Conservation (phyloP, 2,329 filamentous ascomycete species). For the Colletotrichum chlorophyti region DNA sequence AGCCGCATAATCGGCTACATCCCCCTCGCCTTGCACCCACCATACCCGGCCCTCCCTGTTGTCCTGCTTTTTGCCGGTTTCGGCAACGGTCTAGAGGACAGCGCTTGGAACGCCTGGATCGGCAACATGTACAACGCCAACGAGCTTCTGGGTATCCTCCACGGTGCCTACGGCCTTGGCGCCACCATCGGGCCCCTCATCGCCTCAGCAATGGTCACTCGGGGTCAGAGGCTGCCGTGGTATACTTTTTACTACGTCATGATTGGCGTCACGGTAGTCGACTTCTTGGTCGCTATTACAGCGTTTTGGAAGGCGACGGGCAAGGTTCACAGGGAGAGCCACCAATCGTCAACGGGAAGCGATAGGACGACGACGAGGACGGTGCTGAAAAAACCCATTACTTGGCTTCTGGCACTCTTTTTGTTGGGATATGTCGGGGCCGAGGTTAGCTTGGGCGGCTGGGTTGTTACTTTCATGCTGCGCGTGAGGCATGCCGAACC, state of each 20-base stretch:
- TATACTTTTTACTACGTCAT: constrained; percentile 80
- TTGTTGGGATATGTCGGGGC: constrained; percentile 80
- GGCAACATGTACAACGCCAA: constrained; percentile 78
- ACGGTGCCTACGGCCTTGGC: constrained; percentile 75
- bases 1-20: constrained; percentile 71
- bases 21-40: constrained; percentile 70
- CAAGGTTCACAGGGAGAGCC: constrained; percentile 56
- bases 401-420: constrained; percentile 78
- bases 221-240: constrained; percentile 64
- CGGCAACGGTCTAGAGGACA: constrained; percentile 73
- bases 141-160: constrained; percentile 75
- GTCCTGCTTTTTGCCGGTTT: constrained; percentile 72
- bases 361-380: constrained; percentile 51
- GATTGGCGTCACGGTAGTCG: constrained; percentile 63
- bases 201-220: constrained; percentile 76
- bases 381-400: constrained; percentile 59
- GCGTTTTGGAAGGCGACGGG: constrained; percentile 72
- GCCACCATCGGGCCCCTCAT: constrained; percentile 74
- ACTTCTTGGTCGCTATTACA: constrained; percentile 55
- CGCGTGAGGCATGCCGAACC: constrained; percentile 70
- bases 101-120: constrained; percentile 65
- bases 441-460: constrained; percentile 77
- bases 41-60: constrained; percentile 70
- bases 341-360: constrained; percentile 39
- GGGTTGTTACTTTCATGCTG: constrained; percentile 91